Base-by-base conservation (phyloP, 305 asterid species). In the Fraxinus latifolia region DNA sequence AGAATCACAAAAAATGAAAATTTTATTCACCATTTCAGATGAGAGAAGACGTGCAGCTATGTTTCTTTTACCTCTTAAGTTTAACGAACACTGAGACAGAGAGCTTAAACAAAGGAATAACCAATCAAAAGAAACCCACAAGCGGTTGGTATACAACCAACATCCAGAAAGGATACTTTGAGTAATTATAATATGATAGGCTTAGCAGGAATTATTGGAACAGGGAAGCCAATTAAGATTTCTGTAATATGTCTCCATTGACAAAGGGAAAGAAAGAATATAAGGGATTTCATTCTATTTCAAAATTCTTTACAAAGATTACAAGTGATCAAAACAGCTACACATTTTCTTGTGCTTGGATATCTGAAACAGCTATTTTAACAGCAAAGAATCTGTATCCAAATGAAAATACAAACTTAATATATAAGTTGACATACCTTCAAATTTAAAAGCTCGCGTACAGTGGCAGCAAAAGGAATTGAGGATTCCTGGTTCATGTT, bases 361-460 rank as follows among this genome's bases (percentile, higher is more conserved):
- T 17, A 37, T 31, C 53, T 21, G 1, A 32, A 11, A 27, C 33
- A 4, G 74, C 19, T 62, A 62, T 62, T 62, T 62, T 19, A 62
- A 7, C 32, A 8, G 62, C 70, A 19, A 58, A 21, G 29, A 58
- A 58, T 58, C 25, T 17, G 70, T 58, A 58, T 58, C 68, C 23
- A 7, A 3, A 31, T 53, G 17, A 34, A 42, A 31, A 21, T 60
- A 78, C 27, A 62, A 31, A 17, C 19, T 67, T 67, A 21, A 67
- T 9, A 27, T 27, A 29, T 7, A 29, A 27, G 8, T 68, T 71
- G 73, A 72, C 88, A 36, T 89, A 93, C 99, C 91, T 94, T 96
- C 81, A 77, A 85, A 87, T 81, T 82, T 80, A 96, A 81, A 83
- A 96, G 97, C 84, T 95, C 98, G 1, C 89, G 97, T 79, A 96